A percentile compares a stretch with the other conserved stretches of the same genome.
phyloP scores from a whole-genome alignment of 2,329 filamentous ascomycete species.

The Phialemonium atrogriseum region DNA sequence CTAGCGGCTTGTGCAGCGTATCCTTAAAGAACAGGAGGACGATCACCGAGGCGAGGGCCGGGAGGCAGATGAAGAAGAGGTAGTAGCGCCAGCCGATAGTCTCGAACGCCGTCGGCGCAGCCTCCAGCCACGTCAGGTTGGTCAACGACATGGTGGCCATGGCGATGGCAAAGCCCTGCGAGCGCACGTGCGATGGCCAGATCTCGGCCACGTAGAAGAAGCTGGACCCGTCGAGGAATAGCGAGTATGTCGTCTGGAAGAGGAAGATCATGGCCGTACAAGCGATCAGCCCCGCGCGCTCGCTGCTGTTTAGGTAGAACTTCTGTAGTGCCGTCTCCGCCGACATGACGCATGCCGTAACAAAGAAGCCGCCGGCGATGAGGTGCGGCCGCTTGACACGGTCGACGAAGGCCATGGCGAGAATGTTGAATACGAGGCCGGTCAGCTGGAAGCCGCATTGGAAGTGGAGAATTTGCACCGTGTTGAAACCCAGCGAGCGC shows the following conservation, averaged over 20 bases:
- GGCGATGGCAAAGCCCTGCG: not conserved
- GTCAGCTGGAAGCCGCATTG: not conserved
- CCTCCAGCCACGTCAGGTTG: slow-evolving; percentile 1
- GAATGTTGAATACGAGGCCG: not conserved
- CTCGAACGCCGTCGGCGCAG: not conserved
- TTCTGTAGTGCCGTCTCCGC: not conserved
- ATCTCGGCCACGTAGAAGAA: slow-evolving; percentile 1
- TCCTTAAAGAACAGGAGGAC: not conserved
- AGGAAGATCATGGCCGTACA: not conserved
- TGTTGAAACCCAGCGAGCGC: not conserved
- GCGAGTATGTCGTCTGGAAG: not conserved
- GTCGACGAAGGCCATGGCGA: slow-evolving; percentile 1
- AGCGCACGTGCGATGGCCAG: not conserved
- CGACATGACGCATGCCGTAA: not conserved
- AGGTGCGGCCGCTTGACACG: not conserved
- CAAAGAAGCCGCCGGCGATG: not conserved
- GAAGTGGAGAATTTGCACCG: not conserved
- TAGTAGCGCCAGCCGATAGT: not conserved
- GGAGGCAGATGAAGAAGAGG: slow-evolving; percentile 1
- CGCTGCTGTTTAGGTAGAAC: not conserved
- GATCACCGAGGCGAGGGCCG: not conserved
- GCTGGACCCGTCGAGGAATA: not conserved
- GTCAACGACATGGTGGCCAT: not conserved
- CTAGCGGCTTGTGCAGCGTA: not conserved
- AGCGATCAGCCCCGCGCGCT: not conserved